phyloP scores from a whole-genome alignment of 352 stramenopile genomes.

The Globisporangium radiosum region DNA sequence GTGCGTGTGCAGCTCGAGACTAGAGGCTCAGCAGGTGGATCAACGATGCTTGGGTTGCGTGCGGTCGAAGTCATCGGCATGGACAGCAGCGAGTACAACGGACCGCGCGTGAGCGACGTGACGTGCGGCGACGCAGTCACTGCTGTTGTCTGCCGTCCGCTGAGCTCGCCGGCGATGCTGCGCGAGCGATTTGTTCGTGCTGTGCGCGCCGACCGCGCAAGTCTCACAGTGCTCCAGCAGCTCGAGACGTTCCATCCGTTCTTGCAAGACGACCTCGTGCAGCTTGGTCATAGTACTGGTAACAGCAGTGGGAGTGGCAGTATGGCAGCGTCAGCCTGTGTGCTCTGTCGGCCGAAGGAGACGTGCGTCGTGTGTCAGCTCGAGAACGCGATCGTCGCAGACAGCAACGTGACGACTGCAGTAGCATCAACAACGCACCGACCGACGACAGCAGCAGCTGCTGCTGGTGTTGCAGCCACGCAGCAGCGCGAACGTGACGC shows the following conservation, averaged over 20 bases:
- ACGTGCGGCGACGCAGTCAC: constrained; percentile 49
- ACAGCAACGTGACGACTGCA: not conserved
- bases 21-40: not conserved
- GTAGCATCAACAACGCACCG: no score
- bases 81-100: constrained; percentile 35
- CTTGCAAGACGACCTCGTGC: constrained; percentile 6
- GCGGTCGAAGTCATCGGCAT: constrained; percentile 44
- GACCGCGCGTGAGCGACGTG: constrained; percentile 49
- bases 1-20: constrained; percentile 64
- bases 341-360: constrained; percentile 16
- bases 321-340: constrained; percentile 5
- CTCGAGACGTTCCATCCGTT: constrained; percentile 66
- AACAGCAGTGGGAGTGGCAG: no score
- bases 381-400: not conserved
- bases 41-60: constrained; percentile 37
- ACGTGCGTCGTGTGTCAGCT: constrained; percentile 3
- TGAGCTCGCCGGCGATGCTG: constrained; percentile 28
- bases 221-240: constrained; percentile 43
- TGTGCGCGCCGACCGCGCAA: constrained; percentile 40
- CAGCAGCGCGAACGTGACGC: not conserved
- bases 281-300: no score
- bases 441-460: not conserved
- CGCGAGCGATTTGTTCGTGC: constrained; percentile 51
- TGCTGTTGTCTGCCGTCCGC: constrained; percentile 42
- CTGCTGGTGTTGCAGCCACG: not conserved